A percentile compares a stretch with the other conserved stretches of the same genome.
Conservation (phyloP, 2,329 filamentous ascomycete genomes). For the Orbilia brochopaga region DNA sequence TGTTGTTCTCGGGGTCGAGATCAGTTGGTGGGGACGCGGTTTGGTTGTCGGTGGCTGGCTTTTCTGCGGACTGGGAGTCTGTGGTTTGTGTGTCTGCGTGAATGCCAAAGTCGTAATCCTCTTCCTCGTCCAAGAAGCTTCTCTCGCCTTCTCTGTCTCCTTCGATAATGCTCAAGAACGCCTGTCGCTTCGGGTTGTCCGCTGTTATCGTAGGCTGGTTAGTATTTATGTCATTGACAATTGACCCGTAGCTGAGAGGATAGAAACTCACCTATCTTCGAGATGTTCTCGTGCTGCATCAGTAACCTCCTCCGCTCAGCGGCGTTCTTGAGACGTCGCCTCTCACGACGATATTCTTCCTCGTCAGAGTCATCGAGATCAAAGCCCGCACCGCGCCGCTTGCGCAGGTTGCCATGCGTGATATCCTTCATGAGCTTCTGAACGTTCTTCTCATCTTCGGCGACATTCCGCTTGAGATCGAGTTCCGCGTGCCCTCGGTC, state of each 20-base stretch:
- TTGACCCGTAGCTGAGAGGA: constrained; percentile 19
- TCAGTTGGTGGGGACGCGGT: not conserved
- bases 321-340: constrained; percentile 76
- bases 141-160: constrained; percentile 79
- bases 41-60: constrained; percentile 29
- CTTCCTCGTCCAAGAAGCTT: constrained; percentile 71
- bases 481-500: constrained; percentile 82
- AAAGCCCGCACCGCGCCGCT: constrained; percentile 75
- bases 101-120: constrained; percentile 57
- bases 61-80: constrained; percentile 16
- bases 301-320: constrained; percentile 84
- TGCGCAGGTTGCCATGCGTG: constrained; percentile 82
- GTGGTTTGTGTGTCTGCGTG: constrained; percentile 48
- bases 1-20: constrained; percentile 5
- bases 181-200: constrained; percentile 83
- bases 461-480: constrained; percentile 83
- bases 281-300: constrained; percentile 84
- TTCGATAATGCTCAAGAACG: constrained; percentile 88
- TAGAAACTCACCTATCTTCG: constrained; percentile 67
- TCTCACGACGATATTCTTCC: constrained; percentile 60
- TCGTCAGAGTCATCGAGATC: constrained; percentile 83
- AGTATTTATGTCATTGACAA: not conserved
- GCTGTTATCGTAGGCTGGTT: constrained; percentile 60
- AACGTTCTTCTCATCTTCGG: constrained; percentile 81
- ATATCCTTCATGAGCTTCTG: constrained; percentile 93